Conservation (phyloP, 495 filamentous ascomycete genomes). For the Penicillium roqueforti region DNA sequence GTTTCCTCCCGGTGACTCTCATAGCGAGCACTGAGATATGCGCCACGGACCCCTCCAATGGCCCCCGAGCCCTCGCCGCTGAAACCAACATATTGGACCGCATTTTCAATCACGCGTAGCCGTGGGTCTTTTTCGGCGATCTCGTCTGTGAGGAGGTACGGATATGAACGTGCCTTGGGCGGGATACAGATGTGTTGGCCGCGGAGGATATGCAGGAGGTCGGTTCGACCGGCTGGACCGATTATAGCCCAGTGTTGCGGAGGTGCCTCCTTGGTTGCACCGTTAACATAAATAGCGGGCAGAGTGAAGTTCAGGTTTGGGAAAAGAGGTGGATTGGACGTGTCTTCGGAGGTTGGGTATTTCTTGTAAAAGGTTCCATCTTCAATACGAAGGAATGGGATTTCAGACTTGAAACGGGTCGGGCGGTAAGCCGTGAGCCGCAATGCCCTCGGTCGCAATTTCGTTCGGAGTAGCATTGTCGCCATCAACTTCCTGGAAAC, state of each 20-base stretch:
- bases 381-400: conserved; percentile 66
- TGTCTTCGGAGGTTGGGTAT: conserved; percentile 54
- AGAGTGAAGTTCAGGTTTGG: conserved; percentile 61
- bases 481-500: background rate
- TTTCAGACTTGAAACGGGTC: conserved; percentile 14
- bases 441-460: conserved; percentile 10
- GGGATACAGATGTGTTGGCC: conserved; percentile 71
- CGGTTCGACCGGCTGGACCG: conserved; percentile 67
- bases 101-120: conserved; percentile 54
- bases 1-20: conserved; percentile 81
- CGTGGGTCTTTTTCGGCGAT: conserved; percentile 51
- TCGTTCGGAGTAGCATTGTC: conserved; percentile 18
- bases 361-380: conserved; percentile 78
- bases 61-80: conserved; percentile 53
- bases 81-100: conserved; percentile 84
- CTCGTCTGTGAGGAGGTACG: conserved; percentile 64
- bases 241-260: conserved; percentile 70
- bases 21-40: conserved; percentile 89
- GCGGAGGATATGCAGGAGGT: conserved; percentile 69
- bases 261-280: background rate
- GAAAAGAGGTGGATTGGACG: conserved; percentile 59
- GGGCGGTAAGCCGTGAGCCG: conserved; percentile 1
- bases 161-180: conserved; percentile 66
- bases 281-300: conserved; percentile 41
- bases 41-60: conserved; percentile 57